Conservation (phyloP, 2,329 filamentous ascomycete genomes). For the Alternaria triticina region DNA sequence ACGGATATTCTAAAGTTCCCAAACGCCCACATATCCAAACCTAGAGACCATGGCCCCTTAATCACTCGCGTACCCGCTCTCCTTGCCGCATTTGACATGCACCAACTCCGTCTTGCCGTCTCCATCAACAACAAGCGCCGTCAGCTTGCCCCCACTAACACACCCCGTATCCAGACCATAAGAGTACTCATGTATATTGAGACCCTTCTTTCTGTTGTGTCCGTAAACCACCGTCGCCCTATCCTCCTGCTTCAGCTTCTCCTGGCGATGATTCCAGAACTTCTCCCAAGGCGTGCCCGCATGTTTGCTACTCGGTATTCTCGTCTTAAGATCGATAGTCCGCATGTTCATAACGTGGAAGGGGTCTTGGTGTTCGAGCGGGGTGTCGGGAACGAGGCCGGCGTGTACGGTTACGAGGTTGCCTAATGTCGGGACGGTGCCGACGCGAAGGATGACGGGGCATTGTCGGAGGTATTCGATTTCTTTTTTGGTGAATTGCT, state of each 20-base stretch:
- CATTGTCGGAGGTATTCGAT: conserved; percentile 71
- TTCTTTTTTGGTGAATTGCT: conserved; percentile 65
- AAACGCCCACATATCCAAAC: not conserved
- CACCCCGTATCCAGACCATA: conserved; percentile 89
- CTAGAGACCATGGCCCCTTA: conserved; percentile 2
- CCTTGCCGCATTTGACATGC: conserved; percentile 49
- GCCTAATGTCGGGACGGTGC: conserved; percentile 65
- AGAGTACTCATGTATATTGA: conserved; percentile 72
- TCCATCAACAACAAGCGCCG: conserved; percentile 75
- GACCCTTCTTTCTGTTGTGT: conserved; percentile 78
- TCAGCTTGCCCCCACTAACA: conserved; percentile 75
- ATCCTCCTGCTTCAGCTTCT: conserved; percentile 39
- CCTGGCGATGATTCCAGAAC: conserved; percentile 57
- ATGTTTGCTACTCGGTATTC: conserved; percentile 60
- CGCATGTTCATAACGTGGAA: conserved; percentile 93
- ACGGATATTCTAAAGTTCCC: not conserved
- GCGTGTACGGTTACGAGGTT: conserved; percentile 81
- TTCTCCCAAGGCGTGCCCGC: conserved; percentile 72
- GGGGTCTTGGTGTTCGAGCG: conserved; percentile 74
- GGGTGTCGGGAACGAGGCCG: conserved; percentile 78
- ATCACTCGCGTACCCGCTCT: conserved; percentile 26
- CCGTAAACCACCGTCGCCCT: conserved; percentile 69
- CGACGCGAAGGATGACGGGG: conserved; percentile 79
- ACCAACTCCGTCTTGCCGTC: conserved; percentile 44
- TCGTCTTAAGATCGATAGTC: conserved; percentile 69